Evolutionary conservation across 202 grass and related monocot species (phyloP).

Genomic region (Saccharum hybrid): DNA sequence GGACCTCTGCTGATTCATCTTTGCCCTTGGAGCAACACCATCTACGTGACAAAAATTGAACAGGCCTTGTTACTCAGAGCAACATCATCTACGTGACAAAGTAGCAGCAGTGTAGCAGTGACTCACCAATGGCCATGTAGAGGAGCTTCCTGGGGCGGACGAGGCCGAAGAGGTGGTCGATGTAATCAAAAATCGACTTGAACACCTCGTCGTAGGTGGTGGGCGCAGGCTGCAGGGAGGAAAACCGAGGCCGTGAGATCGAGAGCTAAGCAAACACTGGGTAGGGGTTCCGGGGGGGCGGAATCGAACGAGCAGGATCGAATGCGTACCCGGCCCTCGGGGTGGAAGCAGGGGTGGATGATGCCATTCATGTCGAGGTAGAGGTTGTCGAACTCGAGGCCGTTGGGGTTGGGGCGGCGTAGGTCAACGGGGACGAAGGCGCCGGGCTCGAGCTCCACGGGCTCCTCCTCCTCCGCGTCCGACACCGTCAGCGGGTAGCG

Average conservation of each 20-base stretch:
- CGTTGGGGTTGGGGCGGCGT: slow-evolving; percentile 85
- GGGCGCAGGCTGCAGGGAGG: slow-evolving; percentile 73
- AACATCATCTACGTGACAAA: background rate
- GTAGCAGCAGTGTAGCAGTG: slow-evolving; percentile 14
- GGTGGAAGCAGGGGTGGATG: slow-evolving; percentile 98
- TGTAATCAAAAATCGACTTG: slow-evolving; percentile 91
- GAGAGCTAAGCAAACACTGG: background rate
- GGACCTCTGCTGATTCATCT: slow-evolving; percentile 96
- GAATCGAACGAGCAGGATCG: slow-evolving; percentile 22
- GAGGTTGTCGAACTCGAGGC: slow-evolving; percentile 96
- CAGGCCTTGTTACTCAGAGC: background rate
- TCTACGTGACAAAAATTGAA: slow-evolving; percentile 42
- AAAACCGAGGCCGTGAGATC: slow-evolving; percentile 27
- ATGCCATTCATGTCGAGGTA: slow-evolving; percentile 97
- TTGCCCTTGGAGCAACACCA: slow-evolving; percentile 91
- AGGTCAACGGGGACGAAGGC: slow-evolving; percentile 84
- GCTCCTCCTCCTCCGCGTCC: slow-evolving; percentile 84
- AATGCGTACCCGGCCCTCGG: slow-evolving; percentile 74
- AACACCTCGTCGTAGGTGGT: slow-evolving; percentile 94
- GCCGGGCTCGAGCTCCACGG: slow-evolving; percentile 65
- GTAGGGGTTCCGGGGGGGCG: background rate
- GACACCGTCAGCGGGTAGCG: slow-evolving; percentile 76
- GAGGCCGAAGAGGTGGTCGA: slow-evolving; percentile 89
- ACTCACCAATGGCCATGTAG: slow-evolving; percentile 94
- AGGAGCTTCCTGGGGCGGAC: slow-evolving; percentile 93